A percentile compares a stretch with the other conserved stretches of the same genome.
Conservation (phyloP, 371 early-diverging fungal species). For the Rhizopus delemar region DNA sequence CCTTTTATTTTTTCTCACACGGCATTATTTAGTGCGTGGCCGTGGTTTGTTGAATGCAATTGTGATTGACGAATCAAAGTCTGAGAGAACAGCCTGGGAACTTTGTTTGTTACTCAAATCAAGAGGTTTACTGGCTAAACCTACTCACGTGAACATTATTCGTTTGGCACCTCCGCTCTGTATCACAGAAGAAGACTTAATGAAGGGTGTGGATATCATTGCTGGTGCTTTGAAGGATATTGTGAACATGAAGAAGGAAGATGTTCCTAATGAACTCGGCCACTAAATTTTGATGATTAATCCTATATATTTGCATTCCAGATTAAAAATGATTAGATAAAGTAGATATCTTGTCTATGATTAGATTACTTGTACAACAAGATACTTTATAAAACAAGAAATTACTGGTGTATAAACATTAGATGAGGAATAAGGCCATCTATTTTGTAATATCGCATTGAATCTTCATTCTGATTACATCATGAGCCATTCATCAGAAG, state of each 20-base stretch:
- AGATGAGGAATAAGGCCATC: too few species aligned
- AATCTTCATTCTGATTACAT: too few species aligned
- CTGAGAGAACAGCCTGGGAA: conserved; percentile 93
- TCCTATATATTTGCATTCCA: neutral
- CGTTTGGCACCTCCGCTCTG: conserved; percentile 94
- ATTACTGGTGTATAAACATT: too few species aligned
- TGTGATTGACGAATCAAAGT: conserved; percentile 85
- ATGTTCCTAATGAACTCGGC: conserved; percentile 40
- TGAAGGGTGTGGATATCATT: conserved; percentile 83
- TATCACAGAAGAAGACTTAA: conserved; percentile 88
- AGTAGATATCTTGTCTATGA: too few species aligned
- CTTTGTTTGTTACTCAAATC: conserved; percentile 91
- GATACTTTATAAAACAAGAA: too few species aligned
- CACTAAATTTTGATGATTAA: conserved; percentile 12
- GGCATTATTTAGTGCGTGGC: conserved; percentile 73
- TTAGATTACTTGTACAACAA: too few species aligned
- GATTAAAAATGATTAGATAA: too few species aligned
- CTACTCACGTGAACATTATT: conserved; percentile 98
- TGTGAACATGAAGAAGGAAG: conserved; percentile 54
- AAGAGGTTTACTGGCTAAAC: conserved; percentile 94
- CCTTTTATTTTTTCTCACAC: neutral
- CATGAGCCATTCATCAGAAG: too few species aligned
- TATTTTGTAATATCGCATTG: too few species aligned
- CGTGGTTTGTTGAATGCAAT: conserved; percentile 95
- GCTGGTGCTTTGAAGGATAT: conserved; percentile 72